Evolutionary conservation across 169 alveolate species (phyloP).

Genomic region (Eimeria zaria): DNA sequence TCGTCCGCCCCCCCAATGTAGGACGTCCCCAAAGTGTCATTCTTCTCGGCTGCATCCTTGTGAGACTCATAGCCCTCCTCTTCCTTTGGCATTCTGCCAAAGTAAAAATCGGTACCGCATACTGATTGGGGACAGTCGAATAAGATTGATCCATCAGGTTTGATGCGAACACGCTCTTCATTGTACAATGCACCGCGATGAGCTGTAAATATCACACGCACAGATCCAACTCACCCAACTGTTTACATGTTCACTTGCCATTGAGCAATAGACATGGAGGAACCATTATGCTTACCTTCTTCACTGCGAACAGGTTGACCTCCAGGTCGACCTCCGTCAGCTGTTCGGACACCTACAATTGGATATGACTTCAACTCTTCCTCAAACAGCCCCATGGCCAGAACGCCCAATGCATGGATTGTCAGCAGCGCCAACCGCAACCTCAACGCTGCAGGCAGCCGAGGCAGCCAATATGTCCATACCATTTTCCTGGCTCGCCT

Average conservation of each 20-base stretch:
- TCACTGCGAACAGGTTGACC: background rate
- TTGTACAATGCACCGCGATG: background rate
- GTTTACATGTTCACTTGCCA: background rate
- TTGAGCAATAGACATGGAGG: background rate
- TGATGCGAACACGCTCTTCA: constrained; percentile 48
- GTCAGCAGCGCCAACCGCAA: background rate
- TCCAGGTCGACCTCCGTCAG: background rate
- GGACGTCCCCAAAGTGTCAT: background rate
- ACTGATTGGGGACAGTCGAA: constrained; percentile 66
- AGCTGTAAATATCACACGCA: constrained; percentile 1
- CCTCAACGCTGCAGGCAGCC: background rate
- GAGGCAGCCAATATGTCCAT: background rate
- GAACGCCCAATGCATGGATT: background rate
- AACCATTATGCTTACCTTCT: background rate
- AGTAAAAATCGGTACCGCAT: constrained; percentile 30
- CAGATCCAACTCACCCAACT: background rate
- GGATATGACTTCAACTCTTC: constrained; percentile 37
- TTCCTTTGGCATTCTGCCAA: background rate
- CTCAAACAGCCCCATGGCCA: constrained; percentile 9
- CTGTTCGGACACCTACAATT: background rate
- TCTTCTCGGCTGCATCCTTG: background rate
- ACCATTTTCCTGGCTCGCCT: background rate
- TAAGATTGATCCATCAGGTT: constrained; percentile 15
- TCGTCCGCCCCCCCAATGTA: background rate
- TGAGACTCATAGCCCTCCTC: background rate